Evolutionary conservation across 495 filamentous ascomycete species (phyloP).

Genomic region (Aspergillus cavernicola): DNA sequence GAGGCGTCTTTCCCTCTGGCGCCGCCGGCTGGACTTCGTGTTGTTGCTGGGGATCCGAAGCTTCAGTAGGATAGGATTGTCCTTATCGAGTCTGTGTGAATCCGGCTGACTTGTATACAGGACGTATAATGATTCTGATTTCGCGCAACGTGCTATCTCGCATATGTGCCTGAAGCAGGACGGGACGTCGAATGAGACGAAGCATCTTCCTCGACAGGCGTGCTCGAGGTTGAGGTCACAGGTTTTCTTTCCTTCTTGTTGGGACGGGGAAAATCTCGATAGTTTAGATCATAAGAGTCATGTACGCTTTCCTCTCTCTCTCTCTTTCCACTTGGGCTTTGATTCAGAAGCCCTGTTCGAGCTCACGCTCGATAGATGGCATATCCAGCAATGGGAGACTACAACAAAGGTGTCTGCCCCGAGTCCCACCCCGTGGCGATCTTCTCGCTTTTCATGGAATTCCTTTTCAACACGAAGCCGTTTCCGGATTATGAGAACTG

Average conservation of each 20-base stretch:
- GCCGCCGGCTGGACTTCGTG: conserved; percentile 62
- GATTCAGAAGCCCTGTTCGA: too few species aligned
- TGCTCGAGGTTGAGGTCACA: conserved; percentile 38
- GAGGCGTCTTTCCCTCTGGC: conserved; percentile 7
- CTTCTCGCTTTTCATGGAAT: too few species aligned
- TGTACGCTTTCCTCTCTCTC: too few species aligned
- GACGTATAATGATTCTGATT: conserved; percentile 19
- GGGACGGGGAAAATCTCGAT: too few species aligned
- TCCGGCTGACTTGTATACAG: conserved; percentile 1
- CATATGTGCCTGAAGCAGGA: conserved; percentile 24
- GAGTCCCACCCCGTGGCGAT: too few species aligned
- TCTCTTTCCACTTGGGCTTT: too few species aligned
- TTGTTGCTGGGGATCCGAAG: conserved; percentile 62
- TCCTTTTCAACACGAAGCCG: too few species aligned
- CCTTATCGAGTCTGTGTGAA: background rate
- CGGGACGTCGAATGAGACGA: conserved; percentile 20
- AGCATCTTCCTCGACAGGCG: conserved; percentile 15
- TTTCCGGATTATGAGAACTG: conserved; percentile 34
- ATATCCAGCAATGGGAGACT: conserved; percentile 23
- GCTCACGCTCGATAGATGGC: too few species aligned
- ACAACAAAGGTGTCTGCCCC: conserved; percentile 26
- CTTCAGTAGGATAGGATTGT: background rate
- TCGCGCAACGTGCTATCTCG: conserved; percentile 21
- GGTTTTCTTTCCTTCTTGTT: conserved; percentile 54
- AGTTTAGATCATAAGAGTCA: too few species aligned